Evolutionary conservation across 176 grass and related monocot genomes (phyloP).

Genomic region (Carex parvula): DNA sequence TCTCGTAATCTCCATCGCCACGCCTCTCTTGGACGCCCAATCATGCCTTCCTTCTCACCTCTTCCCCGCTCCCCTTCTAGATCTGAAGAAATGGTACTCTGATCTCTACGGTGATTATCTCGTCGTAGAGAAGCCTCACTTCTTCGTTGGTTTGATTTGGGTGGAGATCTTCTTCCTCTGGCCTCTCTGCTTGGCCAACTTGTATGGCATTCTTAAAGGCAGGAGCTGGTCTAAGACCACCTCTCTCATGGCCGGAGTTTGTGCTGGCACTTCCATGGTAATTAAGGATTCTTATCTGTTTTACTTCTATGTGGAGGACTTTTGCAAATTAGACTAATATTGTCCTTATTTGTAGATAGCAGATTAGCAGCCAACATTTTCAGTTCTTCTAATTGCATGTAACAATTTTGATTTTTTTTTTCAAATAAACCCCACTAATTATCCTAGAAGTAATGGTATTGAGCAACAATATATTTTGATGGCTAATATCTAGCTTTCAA

Average conservation of each 20-base stretch:
- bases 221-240: conserved; percentile 68
- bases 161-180: conserved; percentile 66
- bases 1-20: conserved; percentile 32
- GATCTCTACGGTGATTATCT: conserved; percentile 65
- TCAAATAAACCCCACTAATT: not conserved
- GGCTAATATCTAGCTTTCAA: not conserved
- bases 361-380: not conserved
- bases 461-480: not conserved
- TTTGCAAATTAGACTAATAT: not conserved
- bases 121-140: conserved; percentile 41
- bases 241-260: conserved; percentile 67
- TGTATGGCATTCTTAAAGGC: conserved; percentile 59
- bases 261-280: conserved; percentile 68
- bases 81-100: conserved; percentile 60
- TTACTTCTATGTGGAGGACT: not conserved
- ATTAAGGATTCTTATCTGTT: not conserved
- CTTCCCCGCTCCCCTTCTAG: conserved; percentile 42
- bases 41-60: conserved; percentile 29
- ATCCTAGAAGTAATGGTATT: not conserved
- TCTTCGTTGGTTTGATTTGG: conserved; percentile 55
- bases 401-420: not conserved
- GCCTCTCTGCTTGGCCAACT: conserved; percentile 62
- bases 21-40: conserved; percentile 65
- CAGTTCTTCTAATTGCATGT: not conserved
- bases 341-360: not conserved